Percentiles rank a stretch among this genome's conserved stretches.
Evolutionary conservation across 169 alveolate species (phyloP).

Genomic region (Perkinsus olseni): DNA sequence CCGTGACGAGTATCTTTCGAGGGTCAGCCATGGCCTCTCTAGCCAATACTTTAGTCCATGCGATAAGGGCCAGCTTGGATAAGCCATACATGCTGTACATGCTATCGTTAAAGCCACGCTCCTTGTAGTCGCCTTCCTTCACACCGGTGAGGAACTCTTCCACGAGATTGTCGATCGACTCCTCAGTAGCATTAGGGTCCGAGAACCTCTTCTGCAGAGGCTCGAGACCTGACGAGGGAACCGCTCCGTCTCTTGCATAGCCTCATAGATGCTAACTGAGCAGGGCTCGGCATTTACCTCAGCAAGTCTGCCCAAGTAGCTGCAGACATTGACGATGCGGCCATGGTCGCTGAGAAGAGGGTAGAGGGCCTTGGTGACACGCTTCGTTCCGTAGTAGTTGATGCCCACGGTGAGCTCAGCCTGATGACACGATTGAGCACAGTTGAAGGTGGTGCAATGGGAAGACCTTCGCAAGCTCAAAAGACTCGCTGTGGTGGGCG

Average conservation of each 20-base stretch:
- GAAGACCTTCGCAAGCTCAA: neutral
- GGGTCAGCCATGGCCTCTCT: neutral
- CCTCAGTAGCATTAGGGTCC: no score
- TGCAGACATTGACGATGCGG: neutral
- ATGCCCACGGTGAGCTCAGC: neutral
- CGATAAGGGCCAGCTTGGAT: neutral
- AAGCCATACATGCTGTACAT: neutral
- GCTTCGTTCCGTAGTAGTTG: neutral
- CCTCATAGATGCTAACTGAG: neutral
- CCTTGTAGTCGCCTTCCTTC: neutral
- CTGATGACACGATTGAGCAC: neutral
- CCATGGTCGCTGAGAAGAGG: neutral
- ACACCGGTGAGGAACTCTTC: neutral
- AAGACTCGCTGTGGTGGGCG: neutral
- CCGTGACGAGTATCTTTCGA: neutral
- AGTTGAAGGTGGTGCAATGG: neutral
- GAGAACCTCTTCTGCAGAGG: no score
- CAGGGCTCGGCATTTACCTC: neutral
- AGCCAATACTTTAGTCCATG: neutral
- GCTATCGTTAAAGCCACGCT: neutral
- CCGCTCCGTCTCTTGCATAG: neutral
- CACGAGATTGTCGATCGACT: neutral
- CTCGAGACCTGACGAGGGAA: neutral
- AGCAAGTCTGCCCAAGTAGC: neutral
- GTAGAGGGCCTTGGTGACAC: neutral